phyloP scores from a whole-genome alignment of 768 basidiomycete genomes.

The Pulveroboletus sp. region DNA sequence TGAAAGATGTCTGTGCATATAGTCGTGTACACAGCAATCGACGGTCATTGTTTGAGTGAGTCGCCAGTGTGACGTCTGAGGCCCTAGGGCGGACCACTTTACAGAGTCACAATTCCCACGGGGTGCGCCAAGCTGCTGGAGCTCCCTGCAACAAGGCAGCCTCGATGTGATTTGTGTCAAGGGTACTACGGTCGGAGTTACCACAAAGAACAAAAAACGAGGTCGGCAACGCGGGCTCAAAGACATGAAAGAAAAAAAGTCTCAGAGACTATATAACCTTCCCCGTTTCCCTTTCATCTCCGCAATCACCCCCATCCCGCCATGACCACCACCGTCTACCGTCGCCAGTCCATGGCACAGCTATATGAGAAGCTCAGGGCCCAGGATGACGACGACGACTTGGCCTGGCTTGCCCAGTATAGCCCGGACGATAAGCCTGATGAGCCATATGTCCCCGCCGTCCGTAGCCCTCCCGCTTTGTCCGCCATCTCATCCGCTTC shows the following conservation, averaged over 20 bases:
- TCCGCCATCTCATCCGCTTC: constrained; percentile 29
- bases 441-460: constrained; percentile 20
- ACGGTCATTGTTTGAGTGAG: constrained; percentile 4
- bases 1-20: constrained; percentile 9
- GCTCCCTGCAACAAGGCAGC: constrained; percentile 30
- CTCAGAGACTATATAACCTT: constrained; percentile 28
- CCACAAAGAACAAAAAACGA: constrained; percentile 38
- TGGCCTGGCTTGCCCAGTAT: constrained; percentile 33
- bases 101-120: constrained; percentile 30
- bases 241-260: constrained; percentile 36
- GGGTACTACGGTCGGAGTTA: constrained; percentile 35
- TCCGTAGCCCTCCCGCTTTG: constrained; percentile 17
- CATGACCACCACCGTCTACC: constrained; percentile 31
- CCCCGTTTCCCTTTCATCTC: constrained; percentile 15
- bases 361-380: constrained; percentile 33
- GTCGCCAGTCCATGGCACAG: constrained; percentile 34
- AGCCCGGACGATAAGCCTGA: constrained; percentile 31
- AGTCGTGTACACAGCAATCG: constrained; percentile 13
- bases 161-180: constrained; percentile 34
- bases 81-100: constrained; percentile 18
- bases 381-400: constrained; percentile 33
- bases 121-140: constrained; percentile 15
- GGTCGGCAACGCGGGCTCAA: constrained; percentile 36
- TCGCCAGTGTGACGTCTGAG: constrained; percentile 5
- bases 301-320: constrained; percentile 9